These are phyloP conservation scores for Cytospora piceae DNA, from an alignment of 2,329 filamentous ascomycete species.

Conservation along the genomic window DNA sequence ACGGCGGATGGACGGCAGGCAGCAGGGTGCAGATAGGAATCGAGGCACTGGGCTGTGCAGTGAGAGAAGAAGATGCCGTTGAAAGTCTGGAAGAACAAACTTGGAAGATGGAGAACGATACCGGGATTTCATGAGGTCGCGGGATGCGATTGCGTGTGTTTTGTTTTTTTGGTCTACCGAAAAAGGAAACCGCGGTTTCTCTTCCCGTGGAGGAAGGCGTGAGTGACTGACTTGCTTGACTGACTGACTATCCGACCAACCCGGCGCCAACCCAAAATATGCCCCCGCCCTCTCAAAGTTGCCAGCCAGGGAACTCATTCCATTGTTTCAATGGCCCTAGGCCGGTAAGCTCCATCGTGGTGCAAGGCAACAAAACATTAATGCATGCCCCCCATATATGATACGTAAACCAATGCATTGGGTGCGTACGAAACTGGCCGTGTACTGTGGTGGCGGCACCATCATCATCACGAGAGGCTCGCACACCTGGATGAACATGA, in stretches of 20 bases:
- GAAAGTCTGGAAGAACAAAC: not conserved
- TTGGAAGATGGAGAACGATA: not conserved
- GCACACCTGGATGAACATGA: not conserved
- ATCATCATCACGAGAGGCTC: not conserved
- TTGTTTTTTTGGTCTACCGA: conserved; percentile 13
- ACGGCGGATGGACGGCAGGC: not conserved
- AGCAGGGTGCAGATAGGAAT: not conserved
- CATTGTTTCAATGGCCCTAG: not conserved
- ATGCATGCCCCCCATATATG: conserved; percentile 11
- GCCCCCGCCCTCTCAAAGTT: not conserved
- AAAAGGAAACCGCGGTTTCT: conserved; percentile 7
- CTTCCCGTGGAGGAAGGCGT: conserved; percentile 20
- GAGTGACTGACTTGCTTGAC: not conserved
- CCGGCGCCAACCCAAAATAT: not conserved
- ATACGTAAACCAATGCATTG: conserved; percentile 19
- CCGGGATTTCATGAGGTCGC: not conserved
- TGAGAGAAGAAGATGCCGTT: not conserved
- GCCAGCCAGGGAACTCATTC: too few relatives aligned
- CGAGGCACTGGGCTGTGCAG: not conserved
- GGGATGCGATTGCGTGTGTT: not conserved
- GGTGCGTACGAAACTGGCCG: conserved; percentile 13
- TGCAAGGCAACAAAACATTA: not conserved
- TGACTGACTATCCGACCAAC: not conserved
- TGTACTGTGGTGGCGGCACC: conserved; percentile 2
- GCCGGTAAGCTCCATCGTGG: not conserved